A percentile compares a stretch with the other conserved stretches of the same genome.
Evolutionary conservation across 345 rosid species (phyloP).

Genomic region (Arabis alpina): DNA sequence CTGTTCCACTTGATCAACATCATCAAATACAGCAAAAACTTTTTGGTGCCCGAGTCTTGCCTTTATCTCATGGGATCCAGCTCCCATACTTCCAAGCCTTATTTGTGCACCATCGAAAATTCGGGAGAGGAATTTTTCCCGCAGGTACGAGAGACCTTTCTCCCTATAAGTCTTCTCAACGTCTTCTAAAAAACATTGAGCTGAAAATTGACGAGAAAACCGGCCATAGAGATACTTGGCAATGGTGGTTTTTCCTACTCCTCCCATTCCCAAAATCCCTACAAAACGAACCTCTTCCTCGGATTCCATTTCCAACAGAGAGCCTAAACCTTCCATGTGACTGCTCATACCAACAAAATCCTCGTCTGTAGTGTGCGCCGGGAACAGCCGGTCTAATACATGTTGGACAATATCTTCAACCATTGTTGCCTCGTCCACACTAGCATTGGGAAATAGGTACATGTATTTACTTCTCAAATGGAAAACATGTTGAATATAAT

Average conservation of each 20-base stretch:
- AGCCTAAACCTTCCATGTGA: slow-evolving; percentile 13
- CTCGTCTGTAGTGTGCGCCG: neutral
- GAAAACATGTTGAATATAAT: too few species aligned
- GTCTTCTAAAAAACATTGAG: neutral
- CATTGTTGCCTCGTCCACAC: slow-evolving; percentile 13
- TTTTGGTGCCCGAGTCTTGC: neutral
- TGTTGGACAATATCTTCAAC: neutral
- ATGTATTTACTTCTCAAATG: neutral
- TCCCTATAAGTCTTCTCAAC: neutral
- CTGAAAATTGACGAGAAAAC: neutral
- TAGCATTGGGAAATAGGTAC: neutral
- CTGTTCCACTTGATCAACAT: neutral
- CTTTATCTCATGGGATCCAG: neutral
- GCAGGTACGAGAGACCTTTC: neutral
- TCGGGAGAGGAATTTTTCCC: neutral
- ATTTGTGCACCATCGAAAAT: neutral
- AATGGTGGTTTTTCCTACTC: slow-evolving; percentile 15
- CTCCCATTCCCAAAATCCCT: slow-evolving; percentile 4
- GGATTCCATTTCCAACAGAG: slow-evolving; percentile 6
- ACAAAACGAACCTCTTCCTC: slow-evolving; percentile 10
- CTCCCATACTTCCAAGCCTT: neutral
- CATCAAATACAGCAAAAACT: neutral
- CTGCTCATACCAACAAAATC: slow-evolving; percentile 16
- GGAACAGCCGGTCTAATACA: neutral
- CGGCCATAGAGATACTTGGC: neutral